phyloP scores from a whole-genome alignment of 2,329 filamentous ascomycete species.

The Alternaria viburni region DNA sequence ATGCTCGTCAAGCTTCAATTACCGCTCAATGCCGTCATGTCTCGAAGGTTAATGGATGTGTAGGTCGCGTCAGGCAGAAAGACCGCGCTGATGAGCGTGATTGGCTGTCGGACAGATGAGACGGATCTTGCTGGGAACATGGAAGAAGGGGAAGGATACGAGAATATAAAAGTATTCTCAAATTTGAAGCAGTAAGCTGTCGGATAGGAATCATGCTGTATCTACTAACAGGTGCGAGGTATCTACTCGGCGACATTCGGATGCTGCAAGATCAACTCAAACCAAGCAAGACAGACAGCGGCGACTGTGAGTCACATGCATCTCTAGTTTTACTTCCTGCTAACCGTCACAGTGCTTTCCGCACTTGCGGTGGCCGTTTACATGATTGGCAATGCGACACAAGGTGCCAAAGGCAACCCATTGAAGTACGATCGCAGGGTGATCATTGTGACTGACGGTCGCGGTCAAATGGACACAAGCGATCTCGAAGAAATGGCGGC shows the following conservation, averaged over 20 bases:
- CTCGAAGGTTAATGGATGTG: no score
- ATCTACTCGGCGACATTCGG: slow-evolving; percentile 72
- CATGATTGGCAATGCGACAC: slow-evolving; percentile 89
- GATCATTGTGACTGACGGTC: slow-evolving; percentile 83
- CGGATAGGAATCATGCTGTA: no score
- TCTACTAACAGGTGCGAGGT: slow-evolving; percentile 42
- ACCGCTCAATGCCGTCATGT: not conserved
- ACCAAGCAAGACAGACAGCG: slow-evolving; percentile 70
- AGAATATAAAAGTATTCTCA: slow-evolving; percentile 77
- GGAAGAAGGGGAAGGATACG: slow-evolving; percentile 72
- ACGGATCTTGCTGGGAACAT: slow-evolving; percentile 55
- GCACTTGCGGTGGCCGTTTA: slow-evolving; percentile 84
- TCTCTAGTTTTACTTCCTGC: slow-evolving; percentile 15
- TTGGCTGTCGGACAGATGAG: slow-evolving; percentile 80
- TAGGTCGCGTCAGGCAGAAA: slow-evolving; percentile 72
- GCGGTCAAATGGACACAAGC: slow-evolving; percentile 73
- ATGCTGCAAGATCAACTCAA: slow-evolving; percentile 68
- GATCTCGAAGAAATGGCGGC: slow-evolving; percentile 71
- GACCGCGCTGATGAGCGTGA: slow-evolving; percentile 75
- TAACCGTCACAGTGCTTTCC: slow-evolving; percentile 65
- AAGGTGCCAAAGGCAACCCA: slow-evolving; percentile 62
- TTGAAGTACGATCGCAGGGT: slow-evolving; percentile 59
- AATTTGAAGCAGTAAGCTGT: slow-evolving; percentile 64
- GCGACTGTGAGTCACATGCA: slow-evolving; percentile 67
- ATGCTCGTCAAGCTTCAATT: not conserved